These are phyloP conservation scores for Bipolaris zeicola DNA, from an alignment of 2,329 filamentous ascomycete species.

Conservation along the genomic window DNA sequence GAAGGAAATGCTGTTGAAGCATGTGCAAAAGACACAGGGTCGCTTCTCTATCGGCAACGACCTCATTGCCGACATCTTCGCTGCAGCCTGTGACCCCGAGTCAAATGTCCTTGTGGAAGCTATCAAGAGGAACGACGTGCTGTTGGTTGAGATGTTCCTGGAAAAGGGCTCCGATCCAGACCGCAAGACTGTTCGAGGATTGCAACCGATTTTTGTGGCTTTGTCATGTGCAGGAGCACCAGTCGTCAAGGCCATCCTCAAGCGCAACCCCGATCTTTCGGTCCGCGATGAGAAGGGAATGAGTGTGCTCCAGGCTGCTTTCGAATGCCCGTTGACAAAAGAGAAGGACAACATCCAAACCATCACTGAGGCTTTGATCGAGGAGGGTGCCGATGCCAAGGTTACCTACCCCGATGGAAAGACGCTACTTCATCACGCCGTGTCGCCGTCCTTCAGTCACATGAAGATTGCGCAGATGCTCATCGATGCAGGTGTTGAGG, in stretches of 20 bases:
- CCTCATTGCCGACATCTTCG: constrained; percentile 41
- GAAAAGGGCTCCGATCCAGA: constrained; percentile 40
- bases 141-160: constrained; percentile 39
- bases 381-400: constrained; percentile 29
- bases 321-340: constrained; percentile 31
- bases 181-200: constrained; percentile 26
- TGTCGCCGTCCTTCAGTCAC: constrained; percentile 21
- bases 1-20: constrained; percentile 40
- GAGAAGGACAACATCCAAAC: constrained; percentile 30
- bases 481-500: constrained; percentile 28
- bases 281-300: constrained; percentile 28
- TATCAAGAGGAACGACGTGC: constrained; percentile 36
- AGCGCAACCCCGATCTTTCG: constrained; percentile 37
- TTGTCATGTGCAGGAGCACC: constrained; percentile 32
- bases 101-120: constrained; percentile 42
- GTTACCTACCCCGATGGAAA: constrained; percentile 35
- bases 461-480: constrained; percentile 30
- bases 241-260: constrained; percentile 35
- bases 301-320: constrained; percentile 33
- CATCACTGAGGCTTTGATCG: constrained; percentile 33
- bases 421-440: constrained; percentile 39
- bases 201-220: constrained; percentile 38
- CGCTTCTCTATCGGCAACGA: constrained; percentile 39
- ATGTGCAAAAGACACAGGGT: constrained; percentile 35
- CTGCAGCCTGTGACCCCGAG: constrained; percentile 41